Base-by-base conservation (phyloP, 2,329 filamentous ascomycete species). In the Botrytis deweyae region DNA sequence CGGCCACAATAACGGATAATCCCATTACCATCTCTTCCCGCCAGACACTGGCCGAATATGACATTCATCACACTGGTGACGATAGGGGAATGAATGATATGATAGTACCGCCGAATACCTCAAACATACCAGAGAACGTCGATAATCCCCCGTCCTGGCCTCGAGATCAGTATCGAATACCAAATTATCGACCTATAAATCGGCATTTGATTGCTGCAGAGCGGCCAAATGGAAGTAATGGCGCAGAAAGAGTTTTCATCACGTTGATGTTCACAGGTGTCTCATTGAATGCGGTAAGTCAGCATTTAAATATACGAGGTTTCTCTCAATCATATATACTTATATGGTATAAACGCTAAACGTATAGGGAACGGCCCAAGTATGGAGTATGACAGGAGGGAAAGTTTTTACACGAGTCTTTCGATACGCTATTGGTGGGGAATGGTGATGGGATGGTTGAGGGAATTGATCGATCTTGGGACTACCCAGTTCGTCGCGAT, bases 401-500 rank as follows among this genome's bases (percentile, higher is more conserved):
- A 85, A 79, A 74, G 74, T 87, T 16, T 86, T 86, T 77, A 82
- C 85, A 74, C 79, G 80, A n/a, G 80, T 85, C 36, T 87, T 88
- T 69, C 83, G 83, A 46, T 88, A 88, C 77, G 83, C 85, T 46
- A 80, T 89, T 73, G 87, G 88, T 18, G 49, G 49, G 12, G 25
- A 55, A 55, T 55, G 25, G 49, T 55, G 25, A 55, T n/a, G 4
- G 49, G 16, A 55, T n/a, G 12, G 4, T n/a, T n/a, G 12, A 55
- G 49, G 5, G 49, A 55, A 55, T 16, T n/a, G 49, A 55, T 14
- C 12, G 49, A 16, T n/a, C 49, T 55, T n/a, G 49, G n/a, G 25
- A 12, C 25, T 55, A 7, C 49, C n/a, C n/a, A 55, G 49, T 4
- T 55, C 49, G 12, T 55, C 49, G 25, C 5, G 12, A n/a, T 55